These are phyloP conservation scores for Nicotiana otophora DNA, from an alignment of 257 asterid species.

Conservation along the genomic window DNA sequence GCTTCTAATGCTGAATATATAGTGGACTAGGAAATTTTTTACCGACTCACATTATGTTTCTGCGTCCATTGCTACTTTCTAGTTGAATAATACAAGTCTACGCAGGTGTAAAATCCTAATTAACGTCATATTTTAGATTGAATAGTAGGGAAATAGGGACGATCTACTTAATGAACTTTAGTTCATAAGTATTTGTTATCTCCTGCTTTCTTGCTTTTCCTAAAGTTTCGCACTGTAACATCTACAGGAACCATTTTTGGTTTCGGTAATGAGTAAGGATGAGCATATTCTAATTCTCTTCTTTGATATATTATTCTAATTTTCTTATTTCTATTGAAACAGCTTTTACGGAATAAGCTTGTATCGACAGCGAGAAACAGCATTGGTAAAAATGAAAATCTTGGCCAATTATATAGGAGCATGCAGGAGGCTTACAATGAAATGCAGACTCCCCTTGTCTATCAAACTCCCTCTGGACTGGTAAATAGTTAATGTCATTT, in stretches of 20 bases:
- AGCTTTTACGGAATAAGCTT: slow-evolving; percentile 89
- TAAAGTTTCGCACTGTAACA: not conserved
- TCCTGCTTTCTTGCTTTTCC: not conserved
- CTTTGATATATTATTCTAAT: not conserved
- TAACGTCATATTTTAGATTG: not conserved
- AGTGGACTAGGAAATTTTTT: not conserved
- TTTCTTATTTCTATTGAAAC: slow-evolving; percentile 22
- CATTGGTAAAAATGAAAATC: slow-evolving; percentile 58
- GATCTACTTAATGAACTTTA: not conserved
- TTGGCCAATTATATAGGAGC: slow-evolving; percentile 67
- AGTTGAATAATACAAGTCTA: not conserved
- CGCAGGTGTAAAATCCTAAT: not conserved
- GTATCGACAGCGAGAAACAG: slow-evolving; percentile 70
- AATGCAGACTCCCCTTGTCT: slow-evolving; percentile 93
- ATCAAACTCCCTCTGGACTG: slow-evolving; percentile 69
- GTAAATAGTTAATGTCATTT: slow-evolving; percentile 25
- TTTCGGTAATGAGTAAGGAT: not conserved
- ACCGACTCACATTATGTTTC: not conserved
- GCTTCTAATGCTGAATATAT: not conserved
- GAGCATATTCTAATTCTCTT: not conserved
- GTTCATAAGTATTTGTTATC: not conserved
- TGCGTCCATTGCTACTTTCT: not conserved
- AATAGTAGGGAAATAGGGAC: not conserved
- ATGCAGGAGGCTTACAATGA: slow-evolving; percentile 78
- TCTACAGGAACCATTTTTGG: not conserved